Evolutionary conservation across 495 filamentous ascomycete species (phyloP).

Genomic region (Penicillium crystallinum): DNA sequence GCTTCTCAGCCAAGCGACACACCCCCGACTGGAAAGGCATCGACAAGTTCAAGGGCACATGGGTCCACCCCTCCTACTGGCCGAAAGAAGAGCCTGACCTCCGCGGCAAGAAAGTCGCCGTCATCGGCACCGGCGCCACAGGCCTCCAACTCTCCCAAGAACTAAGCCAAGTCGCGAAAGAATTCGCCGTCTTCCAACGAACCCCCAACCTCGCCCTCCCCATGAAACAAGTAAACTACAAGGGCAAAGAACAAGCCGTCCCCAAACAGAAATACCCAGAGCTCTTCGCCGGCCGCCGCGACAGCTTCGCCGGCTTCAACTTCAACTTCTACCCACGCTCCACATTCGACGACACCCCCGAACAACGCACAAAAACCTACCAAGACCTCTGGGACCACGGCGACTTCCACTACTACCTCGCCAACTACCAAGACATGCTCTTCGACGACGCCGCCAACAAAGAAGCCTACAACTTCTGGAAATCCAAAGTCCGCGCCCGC

Average conservation of each 20-base stretch:
- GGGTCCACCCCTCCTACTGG: conserved; percentile 7
- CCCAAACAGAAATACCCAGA: conserved; percentile 33
- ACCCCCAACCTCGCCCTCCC: conserved; percentile 28
- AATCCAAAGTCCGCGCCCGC: conserved; percentile 40
- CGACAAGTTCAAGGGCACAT: conserved; percentile 39
- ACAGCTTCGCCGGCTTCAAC: conserved; percentile 41
- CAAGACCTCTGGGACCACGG: conserved; percentile 45
- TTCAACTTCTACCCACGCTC: conserved; percentile 39
- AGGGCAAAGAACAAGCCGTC: neutral
- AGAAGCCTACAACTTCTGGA: conserved; percentile 52
- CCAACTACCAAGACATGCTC: conserved; percentile 46
- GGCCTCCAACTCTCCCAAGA: conserved; percentile 51
- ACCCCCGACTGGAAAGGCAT: conserved; percentile 25
- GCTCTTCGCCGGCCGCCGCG: conserved; percentile 28
- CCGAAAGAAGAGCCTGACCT: conserved; percentile 1
- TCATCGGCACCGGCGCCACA: conserved; percentile 45
- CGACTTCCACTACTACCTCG: conserved; percentile 46
- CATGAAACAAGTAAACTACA: conserved; percentile 28
- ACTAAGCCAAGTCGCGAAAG: conserved; percentile 43
- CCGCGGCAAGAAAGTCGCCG: conserved; percentile 40
- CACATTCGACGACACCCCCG: conserved; percentile 34
- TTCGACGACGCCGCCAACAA: conserved; percentile 41
- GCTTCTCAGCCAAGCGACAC: conserved; percentile 23
- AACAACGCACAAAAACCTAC: conserved; percentile 41
- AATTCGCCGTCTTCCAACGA: conserved; percentile 27